These are phyloP conservation scores for Rosellinia necatrix DNA, from an alignment of 2,329 filamentous ascomycete genomes.

Conservation along the genomic window DNA sequence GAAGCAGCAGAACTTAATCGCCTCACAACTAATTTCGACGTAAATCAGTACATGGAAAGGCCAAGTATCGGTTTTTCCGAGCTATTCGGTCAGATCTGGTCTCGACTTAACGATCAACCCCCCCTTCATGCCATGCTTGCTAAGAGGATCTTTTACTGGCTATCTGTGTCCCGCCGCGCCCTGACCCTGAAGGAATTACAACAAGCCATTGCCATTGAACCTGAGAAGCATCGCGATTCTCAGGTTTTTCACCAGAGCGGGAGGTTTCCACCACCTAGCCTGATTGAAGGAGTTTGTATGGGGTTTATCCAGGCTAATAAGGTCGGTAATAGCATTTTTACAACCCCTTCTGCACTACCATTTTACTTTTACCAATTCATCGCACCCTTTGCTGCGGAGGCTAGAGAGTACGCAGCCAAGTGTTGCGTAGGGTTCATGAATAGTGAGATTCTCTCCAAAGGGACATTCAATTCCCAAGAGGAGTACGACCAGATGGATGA, in stretches of 20 bases:
- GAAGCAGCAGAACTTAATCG: constrained; percentile 2
- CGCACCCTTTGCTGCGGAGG: neutral
- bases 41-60: neutral
- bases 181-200: constrained; percentile 12
- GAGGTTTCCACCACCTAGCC: constrained; percentile 2
- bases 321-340: neutral
- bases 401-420: constrained; percentile 3
- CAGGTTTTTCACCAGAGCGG: neutral
- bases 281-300: constrained; percentile 12
- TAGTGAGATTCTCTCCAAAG: constrained; percentile 5
- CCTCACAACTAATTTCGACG: neutral
- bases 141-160: constrained; percentile 10
- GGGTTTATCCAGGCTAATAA: constrained; percentile 5
- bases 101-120: constrained; percentile 10
- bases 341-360: constrained; percentile 8
- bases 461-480: constrained; percentile 1
- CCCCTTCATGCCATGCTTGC: constrained; percentile 4
- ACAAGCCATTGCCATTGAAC: constrained; percentile 11
- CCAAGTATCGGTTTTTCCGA: neutral
- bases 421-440: constrained; percentile 9
- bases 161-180: constrained; percentile 7
- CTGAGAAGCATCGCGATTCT: neutral
- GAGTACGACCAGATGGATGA: constrained; percentile 7
- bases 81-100: constrained; percentile 13
- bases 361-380: constrained; percentile 13